Base-by-base conservation (phyloP, 2,329 filamentous ascomycete species). In the Microdochium bolleyi region DNA sequence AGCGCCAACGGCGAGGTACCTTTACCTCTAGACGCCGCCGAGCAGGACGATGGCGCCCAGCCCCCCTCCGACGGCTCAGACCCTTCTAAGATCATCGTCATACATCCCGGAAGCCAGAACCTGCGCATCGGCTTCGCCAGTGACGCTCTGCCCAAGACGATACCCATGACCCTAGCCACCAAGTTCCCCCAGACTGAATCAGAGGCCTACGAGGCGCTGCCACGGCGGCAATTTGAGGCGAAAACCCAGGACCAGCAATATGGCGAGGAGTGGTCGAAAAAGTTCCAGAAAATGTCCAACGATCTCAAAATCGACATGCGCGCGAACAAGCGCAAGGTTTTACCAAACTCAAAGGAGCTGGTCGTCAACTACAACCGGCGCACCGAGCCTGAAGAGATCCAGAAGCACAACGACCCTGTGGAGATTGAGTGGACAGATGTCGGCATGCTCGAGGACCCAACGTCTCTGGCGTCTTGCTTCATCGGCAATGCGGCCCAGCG, bases 321-420 rank as follows among this genome's bases (percentile, higher is more conserved):
- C 56, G 82, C 84, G 60, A 96, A 96, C 72, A 97, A 97, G 77
- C 85, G 90, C 65, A 88, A 95, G 67, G 92, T 96, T 16, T 73
- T 97, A 50, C 94, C 94, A n/a, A 97, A 97, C 66, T 96, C 92
- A 0, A 95, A 96, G 68, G 94, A 99, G 64, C 77, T 96, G 54
- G 92, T 96, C 1, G 84, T 92, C 58, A 97, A 96, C 65, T 97
- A 89, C 77, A 99, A 99, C 69, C 83, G 88, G 51, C 82, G 89
- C 49, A 88, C 85, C 1, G 84, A 88, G 32, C 86, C 90, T 7
- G 94, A 97, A 60, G 81, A 87, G 49, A 97, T 99, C 55, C 86
- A 88, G 4, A 88, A 94, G 63, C 94, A 97, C 71, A 99, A 97
- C 66, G 94, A 99, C 63, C 89, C 92, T 0, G 77, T 95, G 60